phyloP scores from a whole-genome alignment of 2,329 filamentous ascomycete species.

The Phoma herbarum region DNA sequence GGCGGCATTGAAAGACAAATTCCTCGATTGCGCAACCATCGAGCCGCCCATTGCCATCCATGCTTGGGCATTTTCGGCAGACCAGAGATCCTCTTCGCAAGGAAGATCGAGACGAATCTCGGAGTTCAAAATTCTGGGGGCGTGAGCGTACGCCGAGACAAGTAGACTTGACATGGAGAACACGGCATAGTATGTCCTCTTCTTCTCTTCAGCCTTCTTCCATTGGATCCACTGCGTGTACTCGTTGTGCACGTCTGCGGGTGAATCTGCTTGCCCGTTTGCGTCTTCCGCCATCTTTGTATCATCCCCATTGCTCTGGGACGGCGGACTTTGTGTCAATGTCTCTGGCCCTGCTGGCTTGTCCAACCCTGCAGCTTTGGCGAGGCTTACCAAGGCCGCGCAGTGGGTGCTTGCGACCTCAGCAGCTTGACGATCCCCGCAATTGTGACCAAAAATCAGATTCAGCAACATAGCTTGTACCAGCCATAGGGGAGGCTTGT shows the following conservation, averaged over 20 bases:
- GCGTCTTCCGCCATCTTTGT: constrained; percentile 64
- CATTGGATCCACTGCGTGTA: constrained; percentile 86
- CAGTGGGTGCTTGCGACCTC: constrained; percentile 94
- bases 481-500: constrained; percentile 87
- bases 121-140: constrained; percentile 90
- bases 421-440: constrained; percentile 86
- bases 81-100: constrained; percentile 91
- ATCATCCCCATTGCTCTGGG: constrained; percentile 61
- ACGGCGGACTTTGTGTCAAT: constrained; percentile 31
- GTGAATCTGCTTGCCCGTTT: constrained; percentile 49
- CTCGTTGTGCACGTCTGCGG: constrained; percentile 60
- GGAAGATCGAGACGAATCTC: constrained; percentile 90
- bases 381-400: constrained; percentile 87
- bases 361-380: constrained; percentile 83
- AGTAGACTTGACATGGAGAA: constrained; percentile 91
- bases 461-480: constrained; percentile 97
- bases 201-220: constrained; percentile 89
- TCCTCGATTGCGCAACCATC: constrained; percentile 72
- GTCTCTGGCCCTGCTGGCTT: constrained; percentile 53
- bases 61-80: constrained; percentile 80
- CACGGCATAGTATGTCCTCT: constrained; percentile 89
- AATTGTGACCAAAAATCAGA: constrained; percentile 94
- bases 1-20: constrained; percentile 81
- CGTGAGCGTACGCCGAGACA: constrained; percentile 91
- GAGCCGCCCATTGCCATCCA: constrained; percentile 82